A percentile compares a stretch with the other conserved stretches of the same genome.
phyloP scores from a whole-genome alignment of 305 asterid genomes.

The Fraxinus xanthoxyloides region DNA sequence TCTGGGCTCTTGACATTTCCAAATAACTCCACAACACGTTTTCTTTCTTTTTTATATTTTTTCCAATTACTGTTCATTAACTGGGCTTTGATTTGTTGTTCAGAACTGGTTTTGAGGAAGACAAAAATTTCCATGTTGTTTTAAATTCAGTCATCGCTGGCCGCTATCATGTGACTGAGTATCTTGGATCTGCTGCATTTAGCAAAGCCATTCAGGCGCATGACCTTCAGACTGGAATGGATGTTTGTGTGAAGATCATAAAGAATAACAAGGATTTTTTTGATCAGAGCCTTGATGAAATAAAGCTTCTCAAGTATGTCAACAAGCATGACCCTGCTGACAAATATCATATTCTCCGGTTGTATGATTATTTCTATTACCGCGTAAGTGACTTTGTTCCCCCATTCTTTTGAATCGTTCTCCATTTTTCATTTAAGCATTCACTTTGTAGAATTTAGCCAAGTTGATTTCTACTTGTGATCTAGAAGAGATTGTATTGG shows the following conservation, averaged over 20 bases:
- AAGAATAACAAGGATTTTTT: slow-evolving; percentile 96
- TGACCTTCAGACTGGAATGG: slow-evolving; percentile 98
- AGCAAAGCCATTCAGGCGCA: slow-evolving; percentile 99
- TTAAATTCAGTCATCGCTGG: slow-evolving; percentile 93
- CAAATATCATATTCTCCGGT: slow-evolving; percentile 88
- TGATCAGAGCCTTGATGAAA: slow-evolving; percentile 99
- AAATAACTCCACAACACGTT: background rate
- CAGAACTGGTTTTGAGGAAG: slow-evolving; percentile 99
- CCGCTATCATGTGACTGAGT: slow-evolving; percentile 97
- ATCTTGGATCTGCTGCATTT: slow-evolving; percentile 99
- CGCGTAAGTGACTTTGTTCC: slow-evolving; percentile 52
- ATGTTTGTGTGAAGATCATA: slow-evolving; percentile 89
- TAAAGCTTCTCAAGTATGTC: slow-evolving; percentile 95
- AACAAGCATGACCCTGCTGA: slow-evolving; percentile 97
- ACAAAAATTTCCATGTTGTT: slow-evolving; percentile 87
- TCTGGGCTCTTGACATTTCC: background rate
- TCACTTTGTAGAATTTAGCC: background rate
- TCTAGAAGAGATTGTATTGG: background rate
- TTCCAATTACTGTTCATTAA: background rate
- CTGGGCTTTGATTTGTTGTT: slow-evolving; percentile 32
- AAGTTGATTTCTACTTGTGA: background rate
- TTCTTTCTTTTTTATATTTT: background rate
- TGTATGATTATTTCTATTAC: slow-evolving; percentile 94
- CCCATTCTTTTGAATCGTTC: background rate
- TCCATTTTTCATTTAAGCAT: background rate